A percentile compares a stretch with the other conserved stretches of the same genome.
These are phyloP conservation scores for Medicago ruthenica DNA, from an alignment of 306 rosid species.

Conservation along the genomic window DNA sequence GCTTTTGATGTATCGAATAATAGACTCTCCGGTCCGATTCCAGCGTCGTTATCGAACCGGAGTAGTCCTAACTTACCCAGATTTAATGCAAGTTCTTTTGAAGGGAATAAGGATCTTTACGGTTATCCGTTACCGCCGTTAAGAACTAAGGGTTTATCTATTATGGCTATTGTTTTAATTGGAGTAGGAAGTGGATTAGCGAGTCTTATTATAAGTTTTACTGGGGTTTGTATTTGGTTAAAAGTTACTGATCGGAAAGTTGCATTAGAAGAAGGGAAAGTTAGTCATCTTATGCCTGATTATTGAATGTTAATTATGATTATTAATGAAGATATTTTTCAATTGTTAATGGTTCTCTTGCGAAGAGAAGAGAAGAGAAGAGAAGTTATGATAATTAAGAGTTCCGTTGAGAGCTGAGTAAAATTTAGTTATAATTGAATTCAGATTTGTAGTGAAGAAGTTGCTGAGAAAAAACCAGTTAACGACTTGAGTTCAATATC, in stretches of 20 bases:
- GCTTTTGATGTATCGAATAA: constrained; percentile 89
- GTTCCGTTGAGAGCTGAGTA: too few species aligned
- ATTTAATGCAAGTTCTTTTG: constrained; percentile 76
- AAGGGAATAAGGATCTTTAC: constrained; percentile 85
- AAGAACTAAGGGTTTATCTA: constrained; percentile 66
- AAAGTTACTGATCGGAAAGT: constrained; percentile 77
- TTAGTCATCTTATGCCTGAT: constrained; percentile 90
- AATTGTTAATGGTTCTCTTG: too few species aligned
- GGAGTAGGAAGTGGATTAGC: constrained; percentile 95
- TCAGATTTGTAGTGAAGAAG: too few species aligned
- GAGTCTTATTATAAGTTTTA: constrained; percentile 81
- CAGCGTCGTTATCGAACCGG: constrained; percentile 65
- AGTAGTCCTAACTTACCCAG: constrained; percentile 65
- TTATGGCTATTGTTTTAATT: constrained; percentile 91
- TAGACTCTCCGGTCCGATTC: constrained; percentile 80
- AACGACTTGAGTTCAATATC: background rate
- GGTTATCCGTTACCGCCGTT: constrained; percentile 84
- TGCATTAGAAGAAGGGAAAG: constrained; percentile 81
- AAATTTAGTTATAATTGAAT: too few species aligned
- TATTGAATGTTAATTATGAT: constrained; percentile 50
- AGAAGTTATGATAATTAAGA: too few species aligned
- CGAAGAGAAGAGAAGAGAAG: too few species aligned
- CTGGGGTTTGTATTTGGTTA: constrained; percentile 95
- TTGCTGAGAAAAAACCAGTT: too few species aligned
- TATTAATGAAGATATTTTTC: background rate